Evolutionary conservation across 2,329 filamentous ascomycete species (phyloP).

Genomic region (Triangularia setosa): DNA sequence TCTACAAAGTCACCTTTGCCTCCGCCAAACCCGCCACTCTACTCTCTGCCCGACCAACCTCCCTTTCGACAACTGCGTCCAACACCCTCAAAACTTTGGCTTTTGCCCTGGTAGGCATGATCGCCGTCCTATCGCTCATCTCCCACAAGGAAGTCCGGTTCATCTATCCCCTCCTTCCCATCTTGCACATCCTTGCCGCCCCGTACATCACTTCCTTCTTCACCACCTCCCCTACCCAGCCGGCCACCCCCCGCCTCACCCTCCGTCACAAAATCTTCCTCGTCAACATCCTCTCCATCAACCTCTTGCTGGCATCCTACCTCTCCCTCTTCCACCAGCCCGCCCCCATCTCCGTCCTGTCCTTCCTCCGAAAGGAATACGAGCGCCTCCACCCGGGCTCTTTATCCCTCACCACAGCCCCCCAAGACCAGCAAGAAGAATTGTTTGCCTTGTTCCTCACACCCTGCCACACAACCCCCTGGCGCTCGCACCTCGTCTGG

Average conservation of each 20-base stretch:
- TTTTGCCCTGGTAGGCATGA: constrained; percentile 55
- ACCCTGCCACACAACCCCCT: constrained; percentile 94
- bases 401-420: constrained; percentile 28
- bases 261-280: constrained; percentile 56
- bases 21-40: constrained; percentile 23
- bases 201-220: constrained; percentile 65
- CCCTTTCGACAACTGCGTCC: constrained; percentile 33
- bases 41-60: neutral
- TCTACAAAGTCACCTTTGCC: constrained; percentile 49
- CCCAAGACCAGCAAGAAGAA: constrained; percentile 39
- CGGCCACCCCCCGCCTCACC: constrained; percentile 26
- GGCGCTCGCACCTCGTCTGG: constrained; percentile 82
- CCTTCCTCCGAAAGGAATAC: constrained; percentile 72
- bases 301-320: constrained; percentile 69
- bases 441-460: constrained; percentile 78
- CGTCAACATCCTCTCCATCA: constrained; percentile 56
- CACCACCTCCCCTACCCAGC: constrained; percentile 35
- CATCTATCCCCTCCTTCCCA: constrained; percentile 85
- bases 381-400: constrained; percentile 50
- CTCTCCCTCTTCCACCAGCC: constrained; percentile 74
- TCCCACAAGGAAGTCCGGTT: constrained; percentile 97
- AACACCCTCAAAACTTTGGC: constrained; percentile 54
- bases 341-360: constrained; percentile 70
- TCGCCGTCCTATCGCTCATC: constrained; percentile 67
- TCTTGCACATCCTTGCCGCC: constrained; percentile 77